These are phyloP conservation scores for Picochlorum sp. DNA, from an alignment of 139 green algal species.

Conservation along the genomic window DNA sequence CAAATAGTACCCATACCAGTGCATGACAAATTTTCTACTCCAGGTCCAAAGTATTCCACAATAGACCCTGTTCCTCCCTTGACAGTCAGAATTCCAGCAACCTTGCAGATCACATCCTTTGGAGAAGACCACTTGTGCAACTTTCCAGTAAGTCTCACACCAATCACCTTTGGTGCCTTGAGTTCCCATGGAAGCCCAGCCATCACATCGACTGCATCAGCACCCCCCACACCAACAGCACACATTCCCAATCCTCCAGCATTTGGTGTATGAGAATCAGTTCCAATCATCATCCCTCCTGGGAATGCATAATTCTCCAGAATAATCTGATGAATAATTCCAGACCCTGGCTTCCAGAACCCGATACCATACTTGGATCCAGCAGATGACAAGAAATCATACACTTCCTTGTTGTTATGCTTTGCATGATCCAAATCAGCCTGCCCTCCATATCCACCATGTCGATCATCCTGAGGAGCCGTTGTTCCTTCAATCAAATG, in stretches of 20 bases:
- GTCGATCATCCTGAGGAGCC: slow-evolving; percentile 72
- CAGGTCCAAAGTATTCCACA: slow-evolving; percentile 89
- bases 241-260: slow-evolving; percentile 83
- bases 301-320: slow-evolving; percentile 95
- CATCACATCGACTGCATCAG: slow-evolving; percentile 96
- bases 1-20: slow-evolving; percentile 95
- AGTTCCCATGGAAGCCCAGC: slow-evolving; percentile 94
- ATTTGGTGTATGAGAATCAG: slow-evolving; percentile 92
- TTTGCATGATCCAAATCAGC: neutral
- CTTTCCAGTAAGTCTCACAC: slow-evolving; percentile 83
- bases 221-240: slow-evolving; percentile 83
- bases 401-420: slow-evolving; percentile 83
- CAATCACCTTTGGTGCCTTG: slow-evolving; percentile 87
- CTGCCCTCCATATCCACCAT: slow-evolving; percentile 6
- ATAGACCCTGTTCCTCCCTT: slow-evolving; percentile 93
- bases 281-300: slow-evolving; percentile 92
- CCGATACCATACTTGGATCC: slow-evolving; percentile 90
- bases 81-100: slow-evolving; percentile 89
- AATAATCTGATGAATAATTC: slow-evolving; percentile 96
- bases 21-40: slow-evolving; percentile 82
- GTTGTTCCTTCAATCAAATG: slow-evolving; percentile 95
- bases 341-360: slow-evolving; percentile 88
- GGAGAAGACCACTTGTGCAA: slow-evolving; percentile 79
- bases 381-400: slow-evolving; percentile 84
- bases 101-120: slow-evolving; percentile 95